These are phyloP conservation scores for Alternaria consortialis DNA, from an alignment of 2,329 filamentous ascomycete species.

Conservation along the genomic window DNA sequence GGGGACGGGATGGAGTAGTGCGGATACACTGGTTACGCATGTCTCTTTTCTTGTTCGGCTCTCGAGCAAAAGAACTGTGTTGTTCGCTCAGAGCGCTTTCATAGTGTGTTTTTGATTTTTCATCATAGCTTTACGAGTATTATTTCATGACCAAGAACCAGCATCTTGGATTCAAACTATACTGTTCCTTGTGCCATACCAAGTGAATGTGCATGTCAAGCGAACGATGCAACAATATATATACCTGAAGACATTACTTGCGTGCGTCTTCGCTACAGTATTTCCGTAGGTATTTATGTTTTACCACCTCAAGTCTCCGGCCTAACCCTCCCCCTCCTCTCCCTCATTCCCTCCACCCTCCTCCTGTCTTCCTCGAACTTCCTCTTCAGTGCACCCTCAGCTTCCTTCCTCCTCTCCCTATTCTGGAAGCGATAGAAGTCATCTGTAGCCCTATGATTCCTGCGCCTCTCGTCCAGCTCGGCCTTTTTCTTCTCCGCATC, in stretches of 20 bases:
- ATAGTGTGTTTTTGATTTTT: background rate
- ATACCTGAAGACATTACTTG: background rate
- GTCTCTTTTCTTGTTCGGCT: background rate
- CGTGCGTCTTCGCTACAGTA: background rate
- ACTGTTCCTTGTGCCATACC: background rate
- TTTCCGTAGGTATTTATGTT: too few species aligned
- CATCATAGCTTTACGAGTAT: background rate
- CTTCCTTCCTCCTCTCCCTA: conserved; percentile 79
- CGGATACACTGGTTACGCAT: background rate
- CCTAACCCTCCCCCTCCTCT: conserved; percentile 59
- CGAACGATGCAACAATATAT: too few species aligned
- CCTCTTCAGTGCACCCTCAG: conserved; percentile 73
- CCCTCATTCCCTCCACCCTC: conserved; percentile 75
- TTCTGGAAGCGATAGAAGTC: conserved; percentile 88
- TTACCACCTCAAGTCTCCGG: conserved; percentile 32
- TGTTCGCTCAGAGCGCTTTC: background rate
- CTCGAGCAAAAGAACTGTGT: background rate
- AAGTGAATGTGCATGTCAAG: background rate
- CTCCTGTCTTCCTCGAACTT: conserved; percentile 79
- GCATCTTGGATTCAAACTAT: background rate
- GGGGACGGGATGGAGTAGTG: background rate
- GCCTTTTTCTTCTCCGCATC: conserved; percentile 68
- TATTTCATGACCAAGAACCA: background rate
- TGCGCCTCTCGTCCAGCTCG: conserved; percentile 63
- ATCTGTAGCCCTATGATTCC: conserved; percentile 64